Evolutionary conservation across 2,329 filamentous ascomycete genomes (phyloP), one percentile per base, ranked within the genome.

Genomic region (Xylaria sp.): DNA sequence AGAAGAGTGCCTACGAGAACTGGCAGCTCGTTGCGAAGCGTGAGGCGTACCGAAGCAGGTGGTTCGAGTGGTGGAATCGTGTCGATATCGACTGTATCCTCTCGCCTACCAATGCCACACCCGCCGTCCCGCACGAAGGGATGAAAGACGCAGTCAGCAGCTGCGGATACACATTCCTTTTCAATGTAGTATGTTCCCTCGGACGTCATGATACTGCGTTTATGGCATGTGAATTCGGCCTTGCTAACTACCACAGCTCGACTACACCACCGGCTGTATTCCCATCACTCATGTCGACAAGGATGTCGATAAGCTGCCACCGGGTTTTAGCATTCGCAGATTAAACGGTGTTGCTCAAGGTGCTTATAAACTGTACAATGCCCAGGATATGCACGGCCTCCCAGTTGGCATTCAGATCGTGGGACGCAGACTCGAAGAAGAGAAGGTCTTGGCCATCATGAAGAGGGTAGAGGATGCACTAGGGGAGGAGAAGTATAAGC

Each of bases 111-210:
- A 97, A 97, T 74, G 92, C 93, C 0, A 96, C 92, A 0, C 93
- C 93, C 1, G 93, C 93, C 0, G 86, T 96, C 3, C 93, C 93
- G 0, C 93, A 96, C 73, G 86, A 88, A 47, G 93, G 87, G 0
- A 97, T 97, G 92, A 86, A 87, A 67, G 88, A 94, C 69, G 92
- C 92, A 2, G 87, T 95, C 44, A 90, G 90, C 64, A 92, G 89
- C 67, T 97, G 93, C 71, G 93, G 92, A 1, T 97, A 98, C 73
- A 97, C 93, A 0, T 97, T 97, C 74, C 77, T 97, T 58, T 98
- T 95, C 80, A 97, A 97, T 70, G 67, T 97, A 71, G 89, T 91
- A 78, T 76, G 86, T 79, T 6, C 38, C 54, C 31, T 10, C 21
- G 8, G 21, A 3, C 25, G n/a, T 33, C 29, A 10, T 17, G 35